Percentiles rank a stretch among this genome's conserved stretches.
These are phyloP conservation scores for Neonectria sp. DNA, from an alignment of 2,329 filamentous ascomycete genomes.

Conservation along the genomic window DNA sequence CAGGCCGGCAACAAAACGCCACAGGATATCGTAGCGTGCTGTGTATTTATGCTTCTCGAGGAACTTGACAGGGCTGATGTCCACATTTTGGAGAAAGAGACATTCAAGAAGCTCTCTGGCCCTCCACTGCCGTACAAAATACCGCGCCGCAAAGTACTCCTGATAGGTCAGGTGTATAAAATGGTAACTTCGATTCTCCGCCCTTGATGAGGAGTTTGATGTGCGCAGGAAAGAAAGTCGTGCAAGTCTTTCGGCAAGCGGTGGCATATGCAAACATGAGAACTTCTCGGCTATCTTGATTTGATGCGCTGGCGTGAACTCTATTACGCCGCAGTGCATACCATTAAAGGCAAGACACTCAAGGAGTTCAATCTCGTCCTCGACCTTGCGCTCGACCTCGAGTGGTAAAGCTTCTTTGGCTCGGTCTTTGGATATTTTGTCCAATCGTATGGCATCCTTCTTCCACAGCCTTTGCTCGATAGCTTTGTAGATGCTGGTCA, in stretches of 20 bases:
- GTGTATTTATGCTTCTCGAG: constrained; percentile 56
- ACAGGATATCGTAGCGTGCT: constrained; percentile 56
- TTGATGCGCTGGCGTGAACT: constrained; percentile 48
- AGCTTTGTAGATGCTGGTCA: constrained; percentile 54
- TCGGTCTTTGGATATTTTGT: constrained; percentile 38
- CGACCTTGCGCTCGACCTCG: constrained; percentile 30
- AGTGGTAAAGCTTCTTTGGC: constrained; percentile 4
- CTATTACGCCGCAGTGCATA: constrained; percentile 50
- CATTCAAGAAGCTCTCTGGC: constrained; percentile 30
- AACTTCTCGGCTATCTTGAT: constrained; percentile 37
- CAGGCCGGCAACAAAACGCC: constrained; percentile 60
- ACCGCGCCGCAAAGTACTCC: constrained; percentile 59
- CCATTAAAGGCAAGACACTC: constrained; percentile 55
- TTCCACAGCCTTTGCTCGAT: constrained; percentile 56
- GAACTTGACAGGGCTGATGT: constrained; percentile 41
- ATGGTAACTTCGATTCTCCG: constrained; percentile 50
- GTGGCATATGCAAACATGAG: constrained; percentile 11
- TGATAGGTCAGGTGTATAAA: constrained; percentile 61
- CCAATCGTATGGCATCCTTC: constrained; percentile 54
- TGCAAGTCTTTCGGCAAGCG: constrained; percentile 37
- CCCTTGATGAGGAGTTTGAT: constrained; percentile 45
- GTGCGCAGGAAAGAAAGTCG: constrained; percentile 56
- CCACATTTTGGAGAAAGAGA: constrained; percentile 22
- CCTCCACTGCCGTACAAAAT: constrained; percentile 54
- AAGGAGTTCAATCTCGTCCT: constrained; percentile 44